phyloP scores from a whole-genome alignment of 2,329 filamentous ascomycete species.

The Microcyclosporella mali region DNA sequence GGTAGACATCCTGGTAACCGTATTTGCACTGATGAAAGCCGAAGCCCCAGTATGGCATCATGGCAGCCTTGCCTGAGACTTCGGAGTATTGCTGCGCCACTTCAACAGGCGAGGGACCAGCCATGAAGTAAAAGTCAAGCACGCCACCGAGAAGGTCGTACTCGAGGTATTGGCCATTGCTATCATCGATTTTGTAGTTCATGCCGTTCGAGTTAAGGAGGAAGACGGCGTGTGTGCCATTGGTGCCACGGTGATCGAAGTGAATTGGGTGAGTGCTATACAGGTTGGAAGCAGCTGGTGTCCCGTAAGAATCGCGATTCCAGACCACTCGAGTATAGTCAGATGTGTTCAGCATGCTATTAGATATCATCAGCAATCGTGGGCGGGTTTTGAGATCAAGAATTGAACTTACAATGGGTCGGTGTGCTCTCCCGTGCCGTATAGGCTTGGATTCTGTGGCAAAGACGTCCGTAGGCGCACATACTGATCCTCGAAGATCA shows the following conservation, averaged over 20 bases:
- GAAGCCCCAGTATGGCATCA: conserved; percentile 49
- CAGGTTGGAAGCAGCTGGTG: conserved; percentile 58
- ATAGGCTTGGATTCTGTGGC: conserved; percentile 63
- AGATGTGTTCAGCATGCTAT: conserved; percentile 51
- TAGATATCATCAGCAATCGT: conserved; percentile 1
- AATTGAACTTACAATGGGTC: conserved; percentile 45
- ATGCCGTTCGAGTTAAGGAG: conserved; percentile 67
- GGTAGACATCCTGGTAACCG: conserved; percentile 53
- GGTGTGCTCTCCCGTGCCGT: conserved; percentile 72
- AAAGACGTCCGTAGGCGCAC: conserved; percentile 65
- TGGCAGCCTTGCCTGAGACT: conserved; percentile 43
- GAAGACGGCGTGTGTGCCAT: conserved; percentile 59
- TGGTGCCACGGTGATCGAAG: conserved; percentile 58
- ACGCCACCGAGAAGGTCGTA: conserved; percentile 75
- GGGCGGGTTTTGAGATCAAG: not conserved
- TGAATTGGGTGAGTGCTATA: conserved; percentile 73
- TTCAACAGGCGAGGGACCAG: conserved; percentile 42
- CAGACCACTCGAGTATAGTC: conserved; percentile 66
- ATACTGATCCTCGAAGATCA: conserved; percentile 76
- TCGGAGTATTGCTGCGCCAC: conserved; percentile 47
- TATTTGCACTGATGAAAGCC: conserved; percentile 48
- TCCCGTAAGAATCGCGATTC: conserved; percentile 59
- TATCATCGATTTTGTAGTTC: conserved; percentile 68
- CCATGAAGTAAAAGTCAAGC: conserved; percentile 56
- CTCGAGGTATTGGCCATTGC: conserved; percentile 62